Base-by-base conservation (phyloP, 768 basidiomycete species). In the Mycena olivaceomarginata region DNA sequence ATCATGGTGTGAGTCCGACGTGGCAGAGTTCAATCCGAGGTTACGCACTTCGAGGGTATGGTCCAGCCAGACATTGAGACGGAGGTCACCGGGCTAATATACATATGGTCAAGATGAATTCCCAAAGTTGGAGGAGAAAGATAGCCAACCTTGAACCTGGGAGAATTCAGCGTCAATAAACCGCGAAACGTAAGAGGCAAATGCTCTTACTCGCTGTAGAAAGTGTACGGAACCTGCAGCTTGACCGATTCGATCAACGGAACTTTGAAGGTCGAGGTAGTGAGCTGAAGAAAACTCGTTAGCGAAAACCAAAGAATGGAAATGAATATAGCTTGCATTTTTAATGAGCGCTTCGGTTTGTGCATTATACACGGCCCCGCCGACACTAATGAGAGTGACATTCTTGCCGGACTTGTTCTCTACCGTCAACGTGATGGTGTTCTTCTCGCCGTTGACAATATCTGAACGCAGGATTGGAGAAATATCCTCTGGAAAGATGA, bases 371-470 rank as follows among this genome's bases (percentile, higher is more conserved):
- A 97, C 87, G 46, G 94, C 93, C 57, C 94, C 95, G 68, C 91
- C 89, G 74, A 95, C 88, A 80, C 85, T 90, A 75, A 92, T 83
- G 20, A 97, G 86, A 2, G 94, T 95, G 65, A 94, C 88, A 77
- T 96, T 95, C 80, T 89, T 90, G 79, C 91, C 91, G 13, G 94
- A 94, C 83, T 91, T 94, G 85, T 96, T 97, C 85, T 96, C 95
- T 15, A 97, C 88, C 39, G 88, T 84, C 65, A 97, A 84, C 37
- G 85, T 85, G 45, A 97, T 86, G 43, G 90, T 86, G 82, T 96
- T 97, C 82, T 90, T 92, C 88, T 96, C 94, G 74, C 96, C 96
- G 80, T 97, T 97, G 43, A 96, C 92, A 65, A 97, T 87, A 75
- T 96, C 96, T 97, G 81, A 16, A 8, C 48, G 31, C 45, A 31